Conservation (phyloP, 306 rosid genomes). For the Comarum palustre region DNA sequence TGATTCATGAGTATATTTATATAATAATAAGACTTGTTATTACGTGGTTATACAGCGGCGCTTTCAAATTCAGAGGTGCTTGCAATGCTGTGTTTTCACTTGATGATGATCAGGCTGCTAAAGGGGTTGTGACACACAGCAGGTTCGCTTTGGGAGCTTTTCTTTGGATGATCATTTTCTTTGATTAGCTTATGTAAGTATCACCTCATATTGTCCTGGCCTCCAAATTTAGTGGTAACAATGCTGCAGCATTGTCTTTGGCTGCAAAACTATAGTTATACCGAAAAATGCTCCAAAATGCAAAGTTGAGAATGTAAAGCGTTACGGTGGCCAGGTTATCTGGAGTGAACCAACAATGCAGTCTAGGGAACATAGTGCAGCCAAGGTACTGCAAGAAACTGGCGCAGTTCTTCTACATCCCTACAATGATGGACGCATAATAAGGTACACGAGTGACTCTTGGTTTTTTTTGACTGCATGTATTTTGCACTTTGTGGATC, state of each 20-base stretch:
- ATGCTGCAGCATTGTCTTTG: slow-evolving; percentile 93
- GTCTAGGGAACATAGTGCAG: slow-evolving; percentile 65
- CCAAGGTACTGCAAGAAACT: slow-evolving; percentile 67
- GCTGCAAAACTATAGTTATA: slow-evolving; percentile 83
- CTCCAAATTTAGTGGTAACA: slow-evolving; percentile 74
- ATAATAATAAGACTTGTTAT: not conserved
- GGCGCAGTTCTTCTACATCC: slow-evolving; percentile 80
- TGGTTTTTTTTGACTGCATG: not conserved
- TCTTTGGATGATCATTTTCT: not conserved
- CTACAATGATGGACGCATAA: slow-evolving; percentile 66
- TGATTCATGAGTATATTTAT: not conserved
- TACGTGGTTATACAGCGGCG: slow-evolving; percentile 51
- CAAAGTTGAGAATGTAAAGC: slow-evolving; percentile 77
- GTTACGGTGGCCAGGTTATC: slow-evolving; percentile 76
- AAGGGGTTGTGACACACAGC: slow-evolving; percentile 94
- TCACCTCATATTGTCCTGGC: slow-evolving; percentile 33
- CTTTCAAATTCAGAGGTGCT: slow-evolving; percentile 92
- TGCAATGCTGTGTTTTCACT: slow-evolving; percentile 89
- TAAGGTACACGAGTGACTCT: slow-evolving; percentile 47
- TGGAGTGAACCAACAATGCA: slow-evolving; percentile 63
- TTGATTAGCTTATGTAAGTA: slow-evolving; percentile 15
- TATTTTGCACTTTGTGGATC: not conserved
- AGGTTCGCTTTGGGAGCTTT: slow-evolving; percentile 48
- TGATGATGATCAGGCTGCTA: slow-evolving; percentile 60
- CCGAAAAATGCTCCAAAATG: slow-evolving; percentile 80